phyloP scores from a whole-genome alignment of 495 filamentous ascomycete genomes.

The Tuber magnatum region DNA sequence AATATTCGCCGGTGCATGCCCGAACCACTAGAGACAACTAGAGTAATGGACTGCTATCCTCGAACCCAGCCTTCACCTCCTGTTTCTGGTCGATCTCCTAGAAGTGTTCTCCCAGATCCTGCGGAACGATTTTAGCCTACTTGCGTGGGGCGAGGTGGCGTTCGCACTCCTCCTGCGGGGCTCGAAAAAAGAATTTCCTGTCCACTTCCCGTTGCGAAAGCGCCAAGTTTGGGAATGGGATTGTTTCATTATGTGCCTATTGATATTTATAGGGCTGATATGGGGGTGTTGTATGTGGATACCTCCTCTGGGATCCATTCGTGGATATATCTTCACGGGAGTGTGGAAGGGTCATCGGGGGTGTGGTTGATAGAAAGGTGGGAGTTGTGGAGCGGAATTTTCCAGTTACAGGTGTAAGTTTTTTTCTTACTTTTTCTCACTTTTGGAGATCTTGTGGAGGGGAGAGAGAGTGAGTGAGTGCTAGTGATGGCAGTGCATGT shows the following conservation, averaged over 20 bases:
- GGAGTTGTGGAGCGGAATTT: no score
- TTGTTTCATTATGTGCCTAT: conserved; percentile 41
- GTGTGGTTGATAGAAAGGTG: no score
- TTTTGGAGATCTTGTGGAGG: neutral
- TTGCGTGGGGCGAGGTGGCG: conserved; percentile 36
- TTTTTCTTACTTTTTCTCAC: neutral
- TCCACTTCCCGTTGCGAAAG: conserved; percentile 31
- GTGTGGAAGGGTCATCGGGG: no score
- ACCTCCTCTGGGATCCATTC: no score
- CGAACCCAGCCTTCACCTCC: no score
- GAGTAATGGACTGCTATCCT: no score
- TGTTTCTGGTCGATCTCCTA: conserved; percentile 37
- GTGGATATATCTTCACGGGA: no score
- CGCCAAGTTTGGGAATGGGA: conserved; percentile 36
- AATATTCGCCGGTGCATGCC: no score
- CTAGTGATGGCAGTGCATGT: conserved; percentile 15
- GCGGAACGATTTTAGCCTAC: conserved; percentile 37
- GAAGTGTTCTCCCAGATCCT: conserved; percentile 33
- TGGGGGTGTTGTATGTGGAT: no score
- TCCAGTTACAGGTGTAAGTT: conserved; percentile 32
- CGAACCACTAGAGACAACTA: conserved; percentile 7
- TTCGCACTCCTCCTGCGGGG: conserved; percentile 35
- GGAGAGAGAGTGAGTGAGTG: neutral
- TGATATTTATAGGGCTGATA: no score
- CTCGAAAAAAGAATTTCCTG: conserved; percentile 25